Base-by-base conservation (phyloP, 208 protist genomes). In the Phytomonas sp. region DNA sequence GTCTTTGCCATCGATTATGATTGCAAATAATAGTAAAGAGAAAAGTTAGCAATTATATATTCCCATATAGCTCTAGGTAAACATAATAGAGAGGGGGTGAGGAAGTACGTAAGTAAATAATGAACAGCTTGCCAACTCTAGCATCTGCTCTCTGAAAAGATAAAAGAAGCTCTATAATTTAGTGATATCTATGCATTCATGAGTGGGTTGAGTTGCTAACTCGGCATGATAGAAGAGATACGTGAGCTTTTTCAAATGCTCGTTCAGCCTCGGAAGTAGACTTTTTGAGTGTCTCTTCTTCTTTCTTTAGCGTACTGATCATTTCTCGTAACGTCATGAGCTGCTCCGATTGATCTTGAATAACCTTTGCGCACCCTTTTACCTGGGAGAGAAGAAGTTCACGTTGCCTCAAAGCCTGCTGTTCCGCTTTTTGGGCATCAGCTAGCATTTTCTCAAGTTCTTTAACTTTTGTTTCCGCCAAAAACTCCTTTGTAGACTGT, bases 211-310 rank as follows among this genome's bases (percentile, higher is more conserved):
- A 51, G 13, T 51, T 51, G 40, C 1, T 17, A 51, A 51, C 9
- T 51, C 13, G 40, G 13, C 13, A 23, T 17, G 68, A 67, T 11
- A 94, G 67, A 33, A 94, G 68, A 17, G 84, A 86, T 53, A 86
- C 88, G 70, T 94, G 88, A 33, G 85, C 85, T 37, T 85, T 76
- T 79, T 89, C 84, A 67, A 91, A 94, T 8, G 85, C 85, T 69
- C 88, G 80, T 59, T 92, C 86, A 20, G 80, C 63, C 20, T 81
- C 78, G 20, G 80, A 79, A 20, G 82, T 66, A 17, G 84, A 82
- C 46, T 77, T 65, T 6, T 69, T 74, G 62, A 94, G 70, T 13
- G 63, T 51, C 56, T 43, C 66, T 66, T 86, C 79, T 36, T 85
- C 77, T 34, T 65, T 60, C 17, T 70, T 80, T 37, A 94, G 77